phyloP scores from a whole-genome alignment of 371 early-diverging fungal species.

The Apophysomyces trapeziformis region DNA sequence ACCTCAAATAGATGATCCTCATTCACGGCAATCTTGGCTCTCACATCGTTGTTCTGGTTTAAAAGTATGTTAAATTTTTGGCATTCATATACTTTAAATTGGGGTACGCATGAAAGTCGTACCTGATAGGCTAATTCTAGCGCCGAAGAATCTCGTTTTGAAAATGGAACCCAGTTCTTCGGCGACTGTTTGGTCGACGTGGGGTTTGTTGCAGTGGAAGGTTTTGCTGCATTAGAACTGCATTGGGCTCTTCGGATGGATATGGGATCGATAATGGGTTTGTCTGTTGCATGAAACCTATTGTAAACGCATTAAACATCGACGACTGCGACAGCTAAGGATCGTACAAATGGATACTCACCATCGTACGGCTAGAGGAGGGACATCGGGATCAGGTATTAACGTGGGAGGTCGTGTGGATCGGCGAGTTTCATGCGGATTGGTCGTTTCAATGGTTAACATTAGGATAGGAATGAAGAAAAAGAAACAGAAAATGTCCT shows the following conservation, averaged over 20 bases:
- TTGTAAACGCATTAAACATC: neutral
- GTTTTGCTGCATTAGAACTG: neutral
- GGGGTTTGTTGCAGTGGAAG: neutral
- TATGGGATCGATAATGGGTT: conserved; percentile 28
- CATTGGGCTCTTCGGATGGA: conserved; percentile 19
- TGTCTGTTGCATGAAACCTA: conserved; percentile 32
- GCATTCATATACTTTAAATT: neutral
- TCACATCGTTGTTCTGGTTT: conserved; percentile 36
- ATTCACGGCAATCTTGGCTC: conserved; percentile 56
- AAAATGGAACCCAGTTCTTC: conserved; percentile 64
- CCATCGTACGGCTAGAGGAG: conserved; percentile 27
- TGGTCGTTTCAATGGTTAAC: neutral
- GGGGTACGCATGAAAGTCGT: conserved; percentile 9
- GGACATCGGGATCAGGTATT: conserved; percentile 29
- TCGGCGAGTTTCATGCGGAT: neutral
- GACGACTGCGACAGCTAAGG: neutral
- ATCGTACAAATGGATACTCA: neutral
- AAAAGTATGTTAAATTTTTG: too few species aligned
- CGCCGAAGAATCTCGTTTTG: conserved; percentile 60
- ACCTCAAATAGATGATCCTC: conserved; percentile 84
- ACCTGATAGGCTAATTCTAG: conserved; percentile 62
- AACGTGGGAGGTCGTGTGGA: conserved; percentile 19
- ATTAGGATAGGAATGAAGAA: neutral
- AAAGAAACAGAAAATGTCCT: neutral
- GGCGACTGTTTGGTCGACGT: conserved; percentile 27